Evolutionary conservation across 1,284 basidiomycete species (phyloP), one percentile per base, ranked within the genome.

Genomic region (Athelia psychrophila): DNA sequence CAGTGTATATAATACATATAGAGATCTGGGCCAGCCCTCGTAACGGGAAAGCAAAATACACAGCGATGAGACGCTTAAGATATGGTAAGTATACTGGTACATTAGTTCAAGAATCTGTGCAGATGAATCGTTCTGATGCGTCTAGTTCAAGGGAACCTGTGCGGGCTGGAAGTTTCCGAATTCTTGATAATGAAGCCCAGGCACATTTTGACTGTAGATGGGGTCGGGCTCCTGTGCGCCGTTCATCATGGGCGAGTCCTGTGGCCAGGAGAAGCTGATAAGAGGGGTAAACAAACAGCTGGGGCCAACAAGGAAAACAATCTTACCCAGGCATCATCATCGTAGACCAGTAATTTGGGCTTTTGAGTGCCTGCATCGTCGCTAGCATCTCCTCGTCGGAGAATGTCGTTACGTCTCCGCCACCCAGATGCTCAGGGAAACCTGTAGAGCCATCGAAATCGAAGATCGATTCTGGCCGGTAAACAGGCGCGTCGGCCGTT

Each of bases 261-360:
- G 38, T 9, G 38, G 38, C 38, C 38, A 42, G n/a, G 38, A 42
- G 20, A 42, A 42, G n/a, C 38, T 42, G 16, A 8, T 6, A 9
- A 22, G 8, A 42, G 6, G 20, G 5, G 38, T 18, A 5, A 22
- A 18, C 38, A 42, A n/a, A 12, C 12, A 35, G n/a, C 33, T 35
- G 33, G n/a, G 33, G 33, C n/a, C 33, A 10, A n/a, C 33, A n/a
- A 35, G 12, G 20, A 22, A 42, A n/a, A 12, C n/a, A 10, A n/a
- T 35, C 69, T 44, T 12, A 89, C 83, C 88, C 88, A 47, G 88
- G 88, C 84, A 90, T 87, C 84, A 91, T 84, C 81, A 88, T 84
- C 50, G 80, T 86, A 33, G 79, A 70, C 86, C 86, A 89, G 76
- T 83, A 91, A 23, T 71, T 75, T 1, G 83, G 83, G 51, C 83